Evolutionary conservation across 352 stramenopile genomes (phyloP).

Genomic region (Pythium aphanidermatum): DNA sequence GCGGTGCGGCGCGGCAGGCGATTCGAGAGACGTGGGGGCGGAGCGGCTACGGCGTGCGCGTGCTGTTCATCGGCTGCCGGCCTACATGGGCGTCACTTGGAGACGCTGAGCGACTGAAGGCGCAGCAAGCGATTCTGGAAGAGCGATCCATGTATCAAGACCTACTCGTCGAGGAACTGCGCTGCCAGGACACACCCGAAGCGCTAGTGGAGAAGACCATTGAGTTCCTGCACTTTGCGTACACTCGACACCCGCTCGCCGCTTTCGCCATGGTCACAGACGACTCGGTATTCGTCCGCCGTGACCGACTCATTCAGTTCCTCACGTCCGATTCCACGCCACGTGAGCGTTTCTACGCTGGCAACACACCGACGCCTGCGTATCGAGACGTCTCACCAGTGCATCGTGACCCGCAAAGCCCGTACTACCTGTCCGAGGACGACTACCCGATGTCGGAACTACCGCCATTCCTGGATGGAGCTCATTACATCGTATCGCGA

Average conservation of each 20-base stretch:
- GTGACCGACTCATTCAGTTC: conserved; percentile 1
- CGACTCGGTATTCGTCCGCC: too few relatives aligned
- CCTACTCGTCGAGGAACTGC: conserved; percentile 5
- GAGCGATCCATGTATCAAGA: conserved; percentile 23
- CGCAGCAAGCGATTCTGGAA: neutral
- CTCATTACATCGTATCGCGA: conserved; percentile 31
- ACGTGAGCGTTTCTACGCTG: conserved; percentile 23
- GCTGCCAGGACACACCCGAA: conserved; percentile 1
- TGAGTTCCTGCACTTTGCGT: conserved; percentile 1
- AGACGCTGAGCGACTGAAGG: too few relatives aligned
- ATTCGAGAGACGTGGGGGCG: conserved; percentile 29
- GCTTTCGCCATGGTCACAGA: conserved; percentile 34
- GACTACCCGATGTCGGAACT: conserved; percentile 24
- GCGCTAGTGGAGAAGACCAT: conserved; percentile 1
- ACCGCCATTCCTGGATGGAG: conserved; percentile 26
- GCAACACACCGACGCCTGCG: conserved; percentile 23
- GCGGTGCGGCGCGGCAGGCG: conserved; percentile 20
- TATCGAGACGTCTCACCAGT: neutral
- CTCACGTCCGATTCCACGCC: neutral
- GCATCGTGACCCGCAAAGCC: conserved; percentile 8
- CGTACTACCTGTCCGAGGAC: conserved; percentile 17
- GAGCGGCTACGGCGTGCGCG: conserved; percentile 10
- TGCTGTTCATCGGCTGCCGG: conserved; percentile 35
- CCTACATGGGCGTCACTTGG: neutral
- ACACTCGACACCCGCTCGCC: neutral